These are phyloP conservation scores for Phytophthora cryptogea DNA, from an alignment of 352 stramenopile genomes.

Conservation along the genomic window DNA sequence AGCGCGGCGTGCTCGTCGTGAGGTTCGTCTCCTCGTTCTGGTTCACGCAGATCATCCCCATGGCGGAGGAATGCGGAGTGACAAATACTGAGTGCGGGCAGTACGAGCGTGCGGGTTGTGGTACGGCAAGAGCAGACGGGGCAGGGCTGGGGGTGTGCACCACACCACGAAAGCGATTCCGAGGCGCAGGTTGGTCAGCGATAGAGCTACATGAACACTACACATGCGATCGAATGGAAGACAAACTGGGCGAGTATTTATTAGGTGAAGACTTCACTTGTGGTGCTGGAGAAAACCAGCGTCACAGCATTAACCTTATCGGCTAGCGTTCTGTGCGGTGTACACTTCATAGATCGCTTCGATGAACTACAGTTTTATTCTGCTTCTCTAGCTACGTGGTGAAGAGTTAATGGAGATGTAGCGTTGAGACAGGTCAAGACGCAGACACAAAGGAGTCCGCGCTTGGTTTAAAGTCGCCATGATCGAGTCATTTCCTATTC, in stretches of 20 bases:
- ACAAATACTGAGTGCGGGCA: constrained; percentile 16
- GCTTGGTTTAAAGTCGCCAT: constrained; percentile 89
- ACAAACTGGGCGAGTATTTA: neutral
- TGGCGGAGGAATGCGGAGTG: constrained; percentile 25
- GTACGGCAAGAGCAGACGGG: constrained; percentile 27
- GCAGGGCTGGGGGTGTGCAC: constrained; percentile 10
- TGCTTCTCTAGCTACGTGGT: neutral
- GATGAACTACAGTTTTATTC: too few species aligned
- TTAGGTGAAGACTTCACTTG: too few species aligned
- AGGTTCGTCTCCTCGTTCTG: constrained; percentile 43
- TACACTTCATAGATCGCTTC: too few species aligned
- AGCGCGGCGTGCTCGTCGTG: constrained; percentile 47
- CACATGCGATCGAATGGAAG: too few species aligned
- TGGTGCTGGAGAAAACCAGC: too few species aligned
- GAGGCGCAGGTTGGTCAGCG: neutral
- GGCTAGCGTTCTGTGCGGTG: too few species aligned
- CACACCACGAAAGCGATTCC: neutral
- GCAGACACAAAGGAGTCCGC: constrained; percentile 59
- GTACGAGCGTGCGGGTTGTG: constrained; percentile 11
- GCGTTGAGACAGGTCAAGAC: constrained; percentile 90
- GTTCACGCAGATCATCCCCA: constrained; percentile 77
- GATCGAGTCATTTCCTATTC: constrained; percentile 71
- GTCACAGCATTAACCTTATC: too few species aligned
- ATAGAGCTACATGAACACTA: too few species aligned
- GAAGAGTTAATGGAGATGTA: constrained; percentile 44